These are phyloP conservation scores for Stachybotrys elegans DNA, from an alignment of 2,329 filamentous ascomycete species.

Conservation along the genomic window DNA sequence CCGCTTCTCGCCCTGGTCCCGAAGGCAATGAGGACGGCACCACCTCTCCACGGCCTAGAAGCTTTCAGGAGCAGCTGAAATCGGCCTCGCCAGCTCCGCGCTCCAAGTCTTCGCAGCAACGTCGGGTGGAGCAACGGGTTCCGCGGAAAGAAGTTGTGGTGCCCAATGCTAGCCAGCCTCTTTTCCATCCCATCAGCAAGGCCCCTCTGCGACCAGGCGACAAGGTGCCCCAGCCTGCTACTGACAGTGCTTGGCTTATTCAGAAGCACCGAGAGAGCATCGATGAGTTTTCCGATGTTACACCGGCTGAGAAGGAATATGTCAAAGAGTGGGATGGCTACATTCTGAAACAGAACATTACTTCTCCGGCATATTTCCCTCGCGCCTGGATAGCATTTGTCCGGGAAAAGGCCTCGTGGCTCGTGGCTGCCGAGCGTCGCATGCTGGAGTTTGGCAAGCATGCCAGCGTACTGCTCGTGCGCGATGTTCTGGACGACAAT, in stretches of 20 bases:
- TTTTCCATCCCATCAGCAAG: conserved; percentile 56
- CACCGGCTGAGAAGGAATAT: conserved; percentile 50
- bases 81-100: conserved; percentile 17
- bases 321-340: conserved; percentile 55
- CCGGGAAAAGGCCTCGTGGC: conserved; percentile 44
- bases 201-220: conserved; percentile 43
- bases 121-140: conserved; percentile 5
- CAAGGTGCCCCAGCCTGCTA: conserved; percentile 35
- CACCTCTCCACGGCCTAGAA: conserved; percentile 16
- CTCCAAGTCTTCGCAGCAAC: conserved; percentile 6
- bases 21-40: conserved; percentile 19
- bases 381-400: conserved; percentile 48
- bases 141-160: conserved; percentile 31
- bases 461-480: conserved; percentile 43
- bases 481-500: conserved; percentile 40
- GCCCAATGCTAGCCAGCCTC: conserved; percentile 44
- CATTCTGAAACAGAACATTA: conserved; percentile 45
- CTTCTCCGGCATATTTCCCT: conserved; percentile 46
- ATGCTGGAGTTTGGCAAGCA: conserved; percentile 53
- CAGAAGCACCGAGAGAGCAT: conserved; percentile 56
- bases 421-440: conserved; percentile 41
- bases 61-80: conserved; percentile 13
- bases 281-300: conserved; percentile 52
- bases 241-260: conserved; percentile 50
- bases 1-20: conserved; percentile 35